A percentile compares a stretch with the other conserved stretches of the same genome.
Evolutionary conservation across 2,329 filamentous ascomycete genomes (phyloP).

Genomic region (Colletotrichum caudatum): DNA sequence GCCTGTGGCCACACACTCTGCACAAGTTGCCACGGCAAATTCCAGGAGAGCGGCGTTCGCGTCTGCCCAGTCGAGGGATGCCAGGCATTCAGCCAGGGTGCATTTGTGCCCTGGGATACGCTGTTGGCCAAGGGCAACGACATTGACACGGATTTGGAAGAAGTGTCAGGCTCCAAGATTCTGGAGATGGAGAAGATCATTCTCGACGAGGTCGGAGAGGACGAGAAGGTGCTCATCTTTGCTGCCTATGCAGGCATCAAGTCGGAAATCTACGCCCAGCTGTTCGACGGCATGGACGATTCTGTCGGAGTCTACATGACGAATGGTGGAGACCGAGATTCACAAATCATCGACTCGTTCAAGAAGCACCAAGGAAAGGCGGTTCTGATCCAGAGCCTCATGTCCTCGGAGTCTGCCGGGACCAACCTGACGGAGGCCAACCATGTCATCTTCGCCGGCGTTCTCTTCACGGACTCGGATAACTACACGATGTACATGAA

Average conservation of each 20-base stretch:
- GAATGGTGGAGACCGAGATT: slow-evolving; percentile 10
- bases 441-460: slow-evolving; percentile 56
- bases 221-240: slow-evolving; percentile 53
- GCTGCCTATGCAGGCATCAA: slow-evolving; percentile 50
- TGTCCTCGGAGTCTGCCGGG: slow-evolving; percentile 54
- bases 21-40: neutral
- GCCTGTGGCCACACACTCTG: slow-evolving; percentile 35
- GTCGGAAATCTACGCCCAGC: slow-evolving; percentile 42
- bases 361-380: slow-evolving; percentile 44
- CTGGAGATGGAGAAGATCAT: slow-evolving; percentile 45
- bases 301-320: slow-evolving; percentile 41
- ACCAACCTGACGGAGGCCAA: slow-evolving; percentile 57
- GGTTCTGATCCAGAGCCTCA: slow-evolving; percentile 55
- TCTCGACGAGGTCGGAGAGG: slow-evolving; percentile 40
- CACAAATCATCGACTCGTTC: slow-evolving; percentile 45
- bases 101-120: slow-evolving; percentile 4
- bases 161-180: slow-evolving; percentile 41
- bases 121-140: neutral
- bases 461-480: slow-evolving; percentile 49
- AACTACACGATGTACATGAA: slow-evolving; percentile 52
- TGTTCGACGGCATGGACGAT: slow-evolving; percentile 37
- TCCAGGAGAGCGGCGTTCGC: neutral
- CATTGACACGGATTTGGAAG: neutral
- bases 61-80: slow-evolving; percentile 3
- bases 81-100: slow-evolving; percentile 1